Base-by-base conservation (phyloP, 805 yeast genomes). In the Saitoella complicata region DNA sequence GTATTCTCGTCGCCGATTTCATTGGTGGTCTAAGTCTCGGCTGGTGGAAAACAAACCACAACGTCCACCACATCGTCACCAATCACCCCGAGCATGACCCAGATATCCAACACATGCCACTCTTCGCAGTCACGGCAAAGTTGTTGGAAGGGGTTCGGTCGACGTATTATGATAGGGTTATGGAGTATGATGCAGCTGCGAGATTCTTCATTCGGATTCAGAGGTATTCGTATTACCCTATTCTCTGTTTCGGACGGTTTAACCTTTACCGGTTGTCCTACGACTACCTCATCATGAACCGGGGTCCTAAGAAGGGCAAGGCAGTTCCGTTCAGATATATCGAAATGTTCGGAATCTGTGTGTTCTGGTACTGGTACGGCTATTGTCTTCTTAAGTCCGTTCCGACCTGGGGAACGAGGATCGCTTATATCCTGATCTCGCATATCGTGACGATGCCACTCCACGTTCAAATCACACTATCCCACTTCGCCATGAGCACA, bases 21-120 rank as follows among this genome's bases (percentile, higher is more conserved):
- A 61, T 76, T 43, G 95, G 95, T n/a, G 95, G 95, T 0, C 67
- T 85, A 38, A 81, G 94, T 40, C 57, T 84, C 13, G 94, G 94
- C 1, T 85, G 95, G 95, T 85, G 95, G 95, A 86, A 85, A 54
- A 69, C 87, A 43, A 85, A 82, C 60, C 95, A 85, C 62, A 85
- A 85, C 58, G 93, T 85, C n/a, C 95, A 85, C 61, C 95, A 85
- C 58, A 63, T 85, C 43, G 71, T 85, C 45, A 81, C 95, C n/a
- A 85, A 85, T 60, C 94, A 85, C 57, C 95, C 95, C 0, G 80
- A 80, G 1, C 94, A 86, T 57, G 95, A 85, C 55, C 95, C 95
- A 0, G 95, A 85, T 62, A 86, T 85, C 57, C 95, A 85, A 61
- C 95, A 85, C 62, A 60, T 85, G 50, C 95, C 95, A 1, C 85